A percentile compares a stretch with the other conserved stretches of the same genome.
phyloP scores from a whole-genome alignment of 78 protist species.

The Guillardia theta region DNA sequence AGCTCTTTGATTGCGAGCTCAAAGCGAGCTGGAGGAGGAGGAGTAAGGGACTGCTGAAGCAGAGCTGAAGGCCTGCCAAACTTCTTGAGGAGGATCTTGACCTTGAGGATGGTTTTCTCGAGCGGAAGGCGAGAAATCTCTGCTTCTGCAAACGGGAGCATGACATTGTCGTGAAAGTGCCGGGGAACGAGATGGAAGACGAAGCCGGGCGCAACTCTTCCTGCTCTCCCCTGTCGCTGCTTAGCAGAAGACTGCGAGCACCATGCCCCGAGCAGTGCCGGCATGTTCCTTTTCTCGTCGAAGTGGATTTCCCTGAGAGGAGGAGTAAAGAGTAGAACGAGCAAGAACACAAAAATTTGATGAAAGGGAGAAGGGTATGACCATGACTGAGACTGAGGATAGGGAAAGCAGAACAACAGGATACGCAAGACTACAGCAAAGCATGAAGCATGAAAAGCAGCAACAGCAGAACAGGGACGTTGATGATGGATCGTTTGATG shows the following conservation, averaged over 20 bases:
- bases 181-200: background rate
- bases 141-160: conserved; percentile 8
- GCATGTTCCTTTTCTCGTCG: conserved; percentile 2
- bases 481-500: too few relatives aligned
- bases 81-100: background rate
- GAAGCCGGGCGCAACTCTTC: conserved; percentile 5
- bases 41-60: background rate
- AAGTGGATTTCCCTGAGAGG: conserved; percentile 22
- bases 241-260: background rate
- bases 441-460: too few relatives aligned
- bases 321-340: too few relatives aligned
- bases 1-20: background rate
- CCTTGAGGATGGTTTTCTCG: background rate
- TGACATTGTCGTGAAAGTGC: background rate
- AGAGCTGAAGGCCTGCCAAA: background rate
- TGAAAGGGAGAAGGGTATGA: too few relatives aligned
- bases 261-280: background rate
- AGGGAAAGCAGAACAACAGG: too few relatives aligned
- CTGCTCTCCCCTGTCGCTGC: conserved; percentile 23
- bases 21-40: background rate
- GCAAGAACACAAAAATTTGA: too few relatives aligned
- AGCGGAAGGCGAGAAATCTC: conserved; percentile 31
- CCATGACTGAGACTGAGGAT: too few relatives aligned
- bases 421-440: too few relatives aligned
- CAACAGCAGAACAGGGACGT: too few relatives aligned